Conservation (phyloP, 495 filamentous ascomycete genomes). For the Hypoxylon crocopeplum region DNA sequence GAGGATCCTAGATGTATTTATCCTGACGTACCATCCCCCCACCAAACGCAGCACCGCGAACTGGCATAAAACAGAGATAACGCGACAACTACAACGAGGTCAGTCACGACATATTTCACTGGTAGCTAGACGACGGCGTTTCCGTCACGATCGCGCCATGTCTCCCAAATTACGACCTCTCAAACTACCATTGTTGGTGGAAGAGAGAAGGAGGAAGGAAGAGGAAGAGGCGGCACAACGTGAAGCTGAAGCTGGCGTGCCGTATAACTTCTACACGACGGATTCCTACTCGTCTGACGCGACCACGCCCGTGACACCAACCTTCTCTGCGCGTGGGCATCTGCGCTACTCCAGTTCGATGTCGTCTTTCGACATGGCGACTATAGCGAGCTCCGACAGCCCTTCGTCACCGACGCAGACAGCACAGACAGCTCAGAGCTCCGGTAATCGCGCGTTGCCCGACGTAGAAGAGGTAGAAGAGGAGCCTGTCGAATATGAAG, state of each 20-base stretch:
- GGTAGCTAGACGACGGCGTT: constrained; percentile 9
- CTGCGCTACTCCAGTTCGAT: constrained; percentile 61
- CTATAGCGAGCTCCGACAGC: constrained; percentile 47
- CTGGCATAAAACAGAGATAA: constrained; percentile 18
- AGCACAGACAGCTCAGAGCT: constrained; percentile 39
- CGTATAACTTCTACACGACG: constrained; percentile 43
- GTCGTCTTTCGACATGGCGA: constrained; percentile 55
- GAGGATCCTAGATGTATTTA: constrained; percentile 36
- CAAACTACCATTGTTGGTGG: constrained; percentile 58
- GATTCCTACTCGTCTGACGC: constrained; percentile 64
- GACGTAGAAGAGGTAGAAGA: constrained; percentile 64
- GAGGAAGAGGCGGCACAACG: constrained; percentile 33
- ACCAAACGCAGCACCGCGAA: constrained; percentile 26
- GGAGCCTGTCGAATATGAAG: constrained; percentile 59
- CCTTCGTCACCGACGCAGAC: constrained; percentile 54
- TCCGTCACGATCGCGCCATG: constrained; percentile 45
- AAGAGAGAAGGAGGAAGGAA: constrained; percentile 56
- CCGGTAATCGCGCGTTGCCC: constrained; percentile 58
- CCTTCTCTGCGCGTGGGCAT: constrained; percentile 64
- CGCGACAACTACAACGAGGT: constrained; percentile 1
- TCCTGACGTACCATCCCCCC: constrained; percentile 36
- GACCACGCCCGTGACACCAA: constrained; percentile 66
- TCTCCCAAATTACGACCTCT: constrained; percentile 59
- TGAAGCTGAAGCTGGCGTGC: constrained; percentile 27
- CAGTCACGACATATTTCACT: not conserved